Conservation (phyloP, 139 green algal species). For the Chlorella sp. region DNA sequence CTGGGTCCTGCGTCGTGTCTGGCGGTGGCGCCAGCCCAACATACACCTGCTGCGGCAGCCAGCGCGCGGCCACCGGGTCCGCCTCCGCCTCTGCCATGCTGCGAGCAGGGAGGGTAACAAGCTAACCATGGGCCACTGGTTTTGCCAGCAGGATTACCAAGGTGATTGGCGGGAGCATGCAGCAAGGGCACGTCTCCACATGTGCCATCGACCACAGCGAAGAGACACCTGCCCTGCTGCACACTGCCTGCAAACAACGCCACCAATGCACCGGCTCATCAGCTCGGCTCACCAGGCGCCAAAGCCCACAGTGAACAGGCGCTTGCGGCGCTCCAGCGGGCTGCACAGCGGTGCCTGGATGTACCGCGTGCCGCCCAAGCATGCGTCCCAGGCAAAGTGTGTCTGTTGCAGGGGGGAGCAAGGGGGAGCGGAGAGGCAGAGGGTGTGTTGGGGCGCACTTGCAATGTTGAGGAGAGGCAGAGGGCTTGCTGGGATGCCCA, state of each 20-base stretch:
- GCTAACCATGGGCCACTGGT: too few species aligned
- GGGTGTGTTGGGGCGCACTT: too few species aligned
- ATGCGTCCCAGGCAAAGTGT: constrained; percentile 82
- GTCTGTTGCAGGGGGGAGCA: background rate
- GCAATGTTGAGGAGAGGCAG: background rate
- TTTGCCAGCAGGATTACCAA: too few species aligned
- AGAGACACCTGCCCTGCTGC: too few species aligned
- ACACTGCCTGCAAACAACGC: too few species aligned
- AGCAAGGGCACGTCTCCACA: too few species aligned
- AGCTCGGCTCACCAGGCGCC: background rate
- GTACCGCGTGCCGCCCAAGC: constrained; percentile 65
- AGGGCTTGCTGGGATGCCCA: background rate
- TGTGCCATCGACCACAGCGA: too few species aligned
- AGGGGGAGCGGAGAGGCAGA: background rate
- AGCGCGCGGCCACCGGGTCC: constrained; percentile 21
- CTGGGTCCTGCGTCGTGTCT: background rate
- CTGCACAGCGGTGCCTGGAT: constrained; percentile 79
- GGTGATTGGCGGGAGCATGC: too few species aligned
- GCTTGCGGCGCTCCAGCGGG: constrained; percentile 64
- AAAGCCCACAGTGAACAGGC: constrained; percentile 49
- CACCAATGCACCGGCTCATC: too few species aligned
- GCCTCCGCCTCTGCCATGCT: background rate
- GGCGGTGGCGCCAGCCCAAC: background rate
- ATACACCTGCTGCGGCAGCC: constrained; percentile 51
- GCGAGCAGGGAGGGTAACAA: too few species aligned